Evolutionary conservation across 352 stramenopile species (phyloP).

Genomic region (Elongisporangium undulatum): DNA sequence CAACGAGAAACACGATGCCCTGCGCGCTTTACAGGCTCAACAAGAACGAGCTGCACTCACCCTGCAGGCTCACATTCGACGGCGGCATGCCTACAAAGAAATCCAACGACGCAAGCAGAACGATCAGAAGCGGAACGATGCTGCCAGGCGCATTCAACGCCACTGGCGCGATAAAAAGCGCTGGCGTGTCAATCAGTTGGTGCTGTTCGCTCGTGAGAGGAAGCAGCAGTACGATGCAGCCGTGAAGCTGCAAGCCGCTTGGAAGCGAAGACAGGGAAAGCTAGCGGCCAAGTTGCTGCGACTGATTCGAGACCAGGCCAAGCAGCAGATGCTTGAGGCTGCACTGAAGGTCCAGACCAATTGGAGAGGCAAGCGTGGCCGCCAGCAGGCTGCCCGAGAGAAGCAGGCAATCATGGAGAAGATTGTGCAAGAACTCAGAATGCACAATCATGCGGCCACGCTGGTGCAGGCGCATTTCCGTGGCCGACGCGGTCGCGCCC

Average conservation of each 20-base stretch:
- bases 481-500: slow-evolving; percentile 60
- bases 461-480: slow-evolving; percentile 74
- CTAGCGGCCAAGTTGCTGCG: slow-evolving; percentile 31
- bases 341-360: slow-evolving; percentile 40
- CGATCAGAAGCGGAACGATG: slow-evolving; percentile 19
- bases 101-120: slow-evolving; percentile 20
- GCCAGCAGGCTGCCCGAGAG: slow-evolving; percentile 16
- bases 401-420: slow-evolving; percentile 35
- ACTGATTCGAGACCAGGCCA: slow-evolving; percentile 30
- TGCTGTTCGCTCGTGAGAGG: slow-evolving; percentile 21
- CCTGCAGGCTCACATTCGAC: slow-evolving; percentile 38
- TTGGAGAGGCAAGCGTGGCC: slow-evolving; percentile 35
- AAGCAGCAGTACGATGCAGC: slow-evolving; percentile 39
- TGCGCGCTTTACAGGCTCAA: slow-evolving; percentile 16
- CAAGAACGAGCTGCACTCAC: slow-evolving; percentile 38
- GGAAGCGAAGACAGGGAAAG: slow-evolving; percentile 53
- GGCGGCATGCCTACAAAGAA: slow-evolving; percentile 30
- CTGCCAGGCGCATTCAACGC: slow-evolving; percentile 40
- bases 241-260: slow-evolving; percentile 46
- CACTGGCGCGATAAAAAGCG: slow-evolving; percentile 48
- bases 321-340: slow-evolving; percentile 24
- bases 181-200: slow-evolving; percentile 34
- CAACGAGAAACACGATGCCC: slow-evolving; percentile 28
- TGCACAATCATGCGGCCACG: slow-evolving; percentile 65
- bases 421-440: slow-evolving; percentile 37